phyloP scores from a whole-genome alignment of 176 grass and related monocot species.

The Rhipidocladum racemiflorum region DNA sequence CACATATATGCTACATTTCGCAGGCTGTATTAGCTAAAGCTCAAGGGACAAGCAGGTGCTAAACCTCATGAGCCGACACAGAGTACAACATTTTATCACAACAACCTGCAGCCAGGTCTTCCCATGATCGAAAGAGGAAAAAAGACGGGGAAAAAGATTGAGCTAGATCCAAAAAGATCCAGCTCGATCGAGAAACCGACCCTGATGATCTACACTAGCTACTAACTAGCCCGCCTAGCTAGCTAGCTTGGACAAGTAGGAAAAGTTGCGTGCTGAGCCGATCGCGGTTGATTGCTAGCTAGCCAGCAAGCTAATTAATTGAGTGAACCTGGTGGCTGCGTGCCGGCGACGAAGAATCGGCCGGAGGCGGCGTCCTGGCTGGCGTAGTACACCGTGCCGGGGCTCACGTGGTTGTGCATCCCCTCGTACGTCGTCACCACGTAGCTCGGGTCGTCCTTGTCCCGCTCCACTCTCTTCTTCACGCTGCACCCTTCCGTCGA shows the following conservation, averaged over 20 bases:
- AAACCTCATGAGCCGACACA: neutral
- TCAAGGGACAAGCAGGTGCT: neutral
- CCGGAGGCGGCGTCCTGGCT: constrained; percentile 81
- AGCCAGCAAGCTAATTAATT: neutral
- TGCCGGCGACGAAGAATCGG: constrained; percentile 81
- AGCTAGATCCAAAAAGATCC: constrained; percentile 5
- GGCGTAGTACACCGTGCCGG: constrained; percentile 82
- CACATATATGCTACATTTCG: constrained; percentile 29
- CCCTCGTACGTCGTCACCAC: constrained; percentile 98
- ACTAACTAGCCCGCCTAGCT: neutral
- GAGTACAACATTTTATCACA: neutral
- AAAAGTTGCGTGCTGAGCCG: neutral
- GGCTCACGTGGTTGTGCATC: constrained; percentile 81
- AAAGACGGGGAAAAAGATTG: neutral
- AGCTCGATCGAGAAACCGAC: constrained; percentile 6
- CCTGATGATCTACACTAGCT: constrained; percentile 22
- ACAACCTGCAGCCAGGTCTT: constrained; percentile 6
- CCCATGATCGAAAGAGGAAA: constrained; percentile 10
- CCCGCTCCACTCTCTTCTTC: constrained; percentile 97
- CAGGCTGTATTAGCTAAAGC: neutral
- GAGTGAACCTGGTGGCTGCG: constrained; percentile 47
- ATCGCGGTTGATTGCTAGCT: neutral
- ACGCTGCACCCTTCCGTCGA: constrained; percentile 89
- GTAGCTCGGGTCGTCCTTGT: constrained; percentile 75
- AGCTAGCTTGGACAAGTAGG: neutral